Evolutionary conservation across 331 rosid genomes (phyloP).

Genomic region (Saraca asoca): DNA sequence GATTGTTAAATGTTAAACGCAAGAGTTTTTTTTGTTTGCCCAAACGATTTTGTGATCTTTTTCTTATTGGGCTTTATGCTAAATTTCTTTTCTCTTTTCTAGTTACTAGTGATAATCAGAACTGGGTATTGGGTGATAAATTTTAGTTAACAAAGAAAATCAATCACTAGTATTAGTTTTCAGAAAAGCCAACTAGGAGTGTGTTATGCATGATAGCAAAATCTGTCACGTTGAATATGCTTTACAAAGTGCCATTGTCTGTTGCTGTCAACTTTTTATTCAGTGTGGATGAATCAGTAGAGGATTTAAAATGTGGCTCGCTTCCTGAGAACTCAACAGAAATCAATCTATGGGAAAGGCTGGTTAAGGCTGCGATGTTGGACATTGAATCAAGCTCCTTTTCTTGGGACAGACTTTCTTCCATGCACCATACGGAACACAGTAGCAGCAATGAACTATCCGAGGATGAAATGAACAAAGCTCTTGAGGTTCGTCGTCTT

Average conservation of each 20-base stretch:
- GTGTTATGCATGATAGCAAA: neutral
- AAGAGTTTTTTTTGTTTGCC: too few relatives aligned
- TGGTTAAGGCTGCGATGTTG: constrained; percentile 77
- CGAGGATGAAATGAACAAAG: constrained; percentile 83
- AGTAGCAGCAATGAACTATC: constrained; percentile 73
- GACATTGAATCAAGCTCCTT: constrained; percentile 71
- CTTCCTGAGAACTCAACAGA: constrained; percentile 59
- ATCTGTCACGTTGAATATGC: neutral
- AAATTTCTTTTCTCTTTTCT: too few relatives aligned
- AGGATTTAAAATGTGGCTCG: constrained; percentile 35
- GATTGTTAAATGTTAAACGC: too few relatives aligned
- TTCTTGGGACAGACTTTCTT: constrained; percentile 81
- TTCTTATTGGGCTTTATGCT: too few relatives aligned
- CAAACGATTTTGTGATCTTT: too few relatives aligned
- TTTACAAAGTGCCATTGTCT: neutral
- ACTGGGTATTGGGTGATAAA: too few relatives aligned
- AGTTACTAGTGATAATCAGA: too few relatives aligned
- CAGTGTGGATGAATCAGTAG: constrained; percentile 59
- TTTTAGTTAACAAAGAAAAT: too few relatives aligned
- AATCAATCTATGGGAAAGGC: constrained; percentile 89
- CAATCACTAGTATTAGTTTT: too few relatives aligned
- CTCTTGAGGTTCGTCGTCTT: constrained; percentile 71
- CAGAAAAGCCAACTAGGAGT: neutral
- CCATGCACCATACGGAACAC: constrained; percentile 89
- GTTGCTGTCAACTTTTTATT: constrained; percentile 25